Evolutionary conservation across 805 yeast genomes (phyloP), one percentile per base, ranked within the genome.

Genomic region (Candida montana): DNA sequence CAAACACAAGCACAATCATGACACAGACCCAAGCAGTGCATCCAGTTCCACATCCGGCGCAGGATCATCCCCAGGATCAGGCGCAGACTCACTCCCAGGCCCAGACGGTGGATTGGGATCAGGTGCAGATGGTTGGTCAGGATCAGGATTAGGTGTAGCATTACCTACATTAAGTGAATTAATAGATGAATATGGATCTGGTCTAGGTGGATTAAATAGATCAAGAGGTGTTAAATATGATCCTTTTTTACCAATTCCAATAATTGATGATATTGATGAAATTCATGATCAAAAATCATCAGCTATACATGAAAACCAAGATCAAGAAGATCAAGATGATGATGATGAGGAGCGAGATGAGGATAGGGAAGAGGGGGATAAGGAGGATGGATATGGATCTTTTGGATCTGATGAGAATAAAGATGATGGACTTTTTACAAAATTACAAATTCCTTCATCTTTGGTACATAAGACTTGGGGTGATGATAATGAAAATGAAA

Each of bases 111-210:
- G n/a, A n/a, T n/a, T n/a, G n/a, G n/a, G n/a, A n/a, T n/a, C n/a
- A n/a, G n/a, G n/a, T n/a, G n/a, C n/a, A n/a, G n/a, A n/a, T n/a
- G n/a, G n/a, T n/a, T n/a, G n/a, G n/a, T n/a, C n/a, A n/a, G n/a
- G n/a, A n/a, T 51, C 41, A 31, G 39, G 44, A 21, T 51, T 36
- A 20, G 77, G 79, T 2, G 72, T 85, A 24, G 73, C 77, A 1
- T 62, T 88, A 23, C 97, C 97, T 2, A 79, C 81, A n/a, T 54
- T 77, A 9, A 65, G 76, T 2, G 96, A 91, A 59, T 63, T 88
- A 59, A 71, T 87, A 20, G 77, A 75, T 42, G 72, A 74, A 33
- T 91, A 87, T 69, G 95, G 96, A 2, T 76, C 86, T 1, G 89
- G 90, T 8, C 55, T 79, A 15, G 82, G 85, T 4, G 85, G 87